Base-by-base conservation (phyloP, 2,329 filamentous ascomycete species). In the Fusarium ramigenum region DNA sequence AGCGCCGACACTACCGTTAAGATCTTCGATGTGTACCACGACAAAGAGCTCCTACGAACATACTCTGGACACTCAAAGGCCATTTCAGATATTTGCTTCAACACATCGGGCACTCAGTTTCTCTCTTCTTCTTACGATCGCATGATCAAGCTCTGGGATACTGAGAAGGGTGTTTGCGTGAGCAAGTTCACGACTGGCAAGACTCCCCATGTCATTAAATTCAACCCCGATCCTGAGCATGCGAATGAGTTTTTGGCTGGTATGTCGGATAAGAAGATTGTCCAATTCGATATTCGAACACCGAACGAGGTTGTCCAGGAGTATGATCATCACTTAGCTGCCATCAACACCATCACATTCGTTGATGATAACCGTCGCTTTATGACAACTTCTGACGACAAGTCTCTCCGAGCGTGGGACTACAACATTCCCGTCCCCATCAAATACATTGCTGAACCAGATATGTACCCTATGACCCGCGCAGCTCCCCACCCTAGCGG, bases 221-320 rank as follows among this genome's bases (percentile, higher is more conserved):
- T 98, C 87, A 97, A 98, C 83, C 95, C 96, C 0, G 90, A 91
- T 54, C 85, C 88, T 0, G 91, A 93, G 60, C 90, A 92, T 74
- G 90, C 92, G 14, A 93, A 96, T 80, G 96, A 98, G 82, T 99
- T 99, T 83, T 84, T 99, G 63, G 95, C 95, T 3, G 96, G 96
- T 78, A 97, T 98, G 94, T 96, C 94, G 42, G 96, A 99, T 83
- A 99, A 99, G 87, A 98, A 98, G 86, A 99, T 99, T 76, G 89
- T 99, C 46, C 96, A 99, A 80, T 99, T 97, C 83, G 96, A 99
- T 82, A 95, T 92, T 5, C 90, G 97, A 34, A 91, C 92, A 11
- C 84, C 87, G 69, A 90, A 90, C 75, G 91, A 97, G 78, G 88
- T 96, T 66, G 93, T 97, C 18, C 97, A 99, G 80, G 96, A 98